A percentile compares a stretch with the other conserved stretches of the same genome.
phyloP scores from a whole-genome alignment of 2,329 filamentous ascomycete species.

The Mycosphaerella sp. region DNA sequence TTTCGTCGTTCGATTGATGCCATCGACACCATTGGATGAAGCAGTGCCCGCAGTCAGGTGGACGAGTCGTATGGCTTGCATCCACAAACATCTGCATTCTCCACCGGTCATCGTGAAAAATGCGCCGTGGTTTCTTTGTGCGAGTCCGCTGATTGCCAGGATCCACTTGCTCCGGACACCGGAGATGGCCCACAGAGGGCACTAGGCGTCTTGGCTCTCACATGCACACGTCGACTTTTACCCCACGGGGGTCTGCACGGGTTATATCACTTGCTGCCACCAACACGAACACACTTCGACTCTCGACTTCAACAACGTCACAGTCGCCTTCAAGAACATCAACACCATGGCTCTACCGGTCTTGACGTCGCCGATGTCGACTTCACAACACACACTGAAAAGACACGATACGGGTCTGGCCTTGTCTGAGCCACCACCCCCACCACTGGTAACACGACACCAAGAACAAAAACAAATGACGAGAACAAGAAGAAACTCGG shows the following conservation, averaged over 20 bases:
- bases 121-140: not conserved
- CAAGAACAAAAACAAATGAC: not conserved
- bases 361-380: not conserved
- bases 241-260: not conserved
- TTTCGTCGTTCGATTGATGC: constrained; percentile 14
- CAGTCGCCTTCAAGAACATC: not conserved
- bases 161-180: not conserved
- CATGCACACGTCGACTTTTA: not conserved
- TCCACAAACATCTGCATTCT: not conserved
- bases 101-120: not conserved
- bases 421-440: constrained; percentile 4
- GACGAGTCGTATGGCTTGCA: not conserved
- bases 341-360: not conserved
- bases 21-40: constrained; percentile 27
- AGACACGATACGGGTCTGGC: constrained; percentile 5
- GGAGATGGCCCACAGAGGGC: not conserved
- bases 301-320: not conserved
- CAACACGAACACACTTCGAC: not conserved
- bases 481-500: constrained; percentile 1
- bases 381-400: not conserved
- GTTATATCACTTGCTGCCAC: not conserved
- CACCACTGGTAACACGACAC: not conserved
- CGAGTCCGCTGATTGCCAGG: not conserved
- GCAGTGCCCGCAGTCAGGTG: not conserved
- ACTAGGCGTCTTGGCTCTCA: constrained; percentile 5